These are phyloP conservation scores for Talaromyces sp. DNA, from an alignment of 2,329 filamentous ascomycete genomes.

Conservation along the genomic window DNA sequence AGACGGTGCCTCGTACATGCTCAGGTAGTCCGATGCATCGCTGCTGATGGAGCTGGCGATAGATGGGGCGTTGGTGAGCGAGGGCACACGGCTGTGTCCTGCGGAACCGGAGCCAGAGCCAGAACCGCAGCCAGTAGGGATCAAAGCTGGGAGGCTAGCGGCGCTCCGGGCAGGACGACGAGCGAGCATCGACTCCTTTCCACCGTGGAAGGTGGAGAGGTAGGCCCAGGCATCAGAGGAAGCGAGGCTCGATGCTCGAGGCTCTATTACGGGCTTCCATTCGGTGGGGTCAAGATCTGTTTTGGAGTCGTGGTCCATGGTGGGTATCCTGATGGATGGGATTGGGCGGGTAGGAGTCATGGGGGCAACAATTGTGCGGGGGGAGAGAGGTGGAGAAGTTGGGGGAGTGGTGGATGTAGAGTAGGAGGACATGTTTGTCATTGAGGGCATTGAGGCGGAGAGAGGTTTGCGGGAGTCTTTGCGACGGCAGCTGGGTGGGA, in stretches of 20 bases:
- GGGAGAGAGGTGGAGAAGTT: conserved; percentile 39
- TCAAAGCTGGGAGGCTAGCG: conserved; percentile 37
- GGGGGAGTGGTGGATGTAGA: conserved; percentile 33
- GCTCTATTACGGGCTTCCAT: conserved; percentile 51
- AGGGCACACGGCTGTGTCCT: conserved; percentile 26
- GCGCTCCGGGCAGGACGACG: conserved; percentile 31
- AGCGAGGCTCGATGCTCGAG: conserved; percentile 20
- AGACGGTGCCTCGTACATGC: conserved; percentile 26
- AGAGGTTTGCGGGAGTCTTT: conserved; percentile 51
- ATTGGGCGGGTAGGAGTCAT: conserved; percentile 38
- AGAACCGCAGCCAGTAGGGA: conserved; percentile 15
- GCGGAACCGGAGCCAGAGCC: conserved; percentile 8
- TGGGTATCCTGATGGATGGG: conserved; percentile 42
- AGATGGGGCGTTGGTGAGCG: conserved; percentile 42
- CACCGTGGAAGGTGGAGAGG: conserved; percentile 47
- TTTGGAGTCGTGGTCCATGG: conserved; percentile 39
- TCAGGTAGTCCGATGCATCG: conserved; percentile 37
- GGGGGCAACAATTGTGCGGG: conserved; percentile 40
- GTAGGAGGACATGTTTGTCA: conserved; percentile 30
- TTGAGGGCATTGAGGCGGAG: conserved; percentile 40
- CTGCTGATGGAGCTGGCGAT: conserved; percentile 44
- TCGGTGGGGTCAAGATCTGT: conserved; percentile 54
- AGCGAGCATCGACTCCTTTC: conserved; percentile 22
- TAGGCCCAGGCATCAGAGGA: conserved; percentile 49
- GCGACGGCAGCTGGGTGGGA: conserved; percentile 44